phyloP scores from a whole-genome alignment of 345 rosid genomes.

The Eutrema japonicum region DNA sequence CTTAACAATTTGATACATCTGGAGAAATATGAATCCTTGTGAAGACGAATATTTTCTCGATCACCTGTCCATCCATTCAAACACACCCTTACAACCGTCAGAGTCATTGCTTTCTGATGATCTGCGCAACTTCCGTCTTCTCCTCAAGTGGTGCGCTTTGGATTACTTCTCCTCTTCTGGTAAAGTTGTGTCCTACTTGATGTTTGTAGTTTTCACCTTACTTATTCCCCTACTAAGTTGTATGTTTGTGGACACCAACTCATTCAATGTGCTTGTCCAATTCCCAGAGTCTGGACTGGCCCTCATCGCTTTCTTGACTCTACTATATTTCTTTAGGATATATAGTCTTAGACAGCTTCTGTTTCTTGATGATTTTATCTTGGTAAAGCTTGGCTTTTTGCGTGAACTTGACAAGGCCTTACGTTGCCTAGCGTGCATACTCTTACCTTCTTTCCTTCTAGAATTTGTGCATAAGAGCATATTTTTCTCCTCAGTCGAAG shows the following conservation, averaged over 20 bases:
- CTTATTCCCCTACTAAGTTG: slow-evolving; percentile 52
- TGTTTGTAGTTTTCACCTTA: slow-evolving; percentile 53
- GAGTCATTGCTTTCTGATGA: slow-evolving; percentile 51
- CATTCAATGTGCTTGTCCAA: slow-evolving; percentile 67
- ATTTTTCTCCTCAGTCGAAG: slow-evolving; percentile 53
- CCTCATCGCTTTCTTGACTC: slow-evolving; percentile 57
- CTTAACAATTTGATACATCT: not conserved
- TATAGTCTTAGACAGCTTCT: slow-evolving; percentile 63
- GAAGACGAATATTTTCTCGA: slow-evolving; percentile 32
- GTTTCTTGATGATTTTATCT: slow-evolving; percentile 65
- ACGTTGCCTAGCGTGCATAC: slow-evolving; percentile 65
- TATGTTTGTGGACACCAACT: slow-evolving; percentile 46
- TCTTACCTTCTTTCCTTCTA: slow-evolving; percentile 68
- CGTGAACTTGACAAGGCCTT: slow-evolving; percentile 63
- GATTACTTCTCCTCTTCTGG: slow-evolving; percentile 65
- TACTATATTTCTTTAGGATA: slow-evolving; percentile 56
- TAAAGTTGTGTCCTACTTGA: slow-evolving; percentile 53
- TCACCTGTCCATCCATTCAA: slow-evolving; percentile 18
- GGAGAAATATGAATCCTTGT: slow-evolving; percentile 24
- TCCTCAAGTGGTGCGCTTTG: slow-evolving; percentile 71
- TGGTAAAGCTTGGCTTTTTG: slow-evolving; percentile 55
- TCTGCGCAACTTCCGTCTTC: slow-evolving; percentile 53
- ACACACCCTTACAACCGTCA: slow-evolving; percentile 46
- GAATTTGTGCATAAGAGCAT: slow-evolving; percentile 71
- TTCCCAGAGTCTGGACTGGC: slow-evolving; percentile 69